Base-by-base conservation (phyloP, 371 early-diverging fungal genomes). In the Haplosporangium sp. region DNA sequence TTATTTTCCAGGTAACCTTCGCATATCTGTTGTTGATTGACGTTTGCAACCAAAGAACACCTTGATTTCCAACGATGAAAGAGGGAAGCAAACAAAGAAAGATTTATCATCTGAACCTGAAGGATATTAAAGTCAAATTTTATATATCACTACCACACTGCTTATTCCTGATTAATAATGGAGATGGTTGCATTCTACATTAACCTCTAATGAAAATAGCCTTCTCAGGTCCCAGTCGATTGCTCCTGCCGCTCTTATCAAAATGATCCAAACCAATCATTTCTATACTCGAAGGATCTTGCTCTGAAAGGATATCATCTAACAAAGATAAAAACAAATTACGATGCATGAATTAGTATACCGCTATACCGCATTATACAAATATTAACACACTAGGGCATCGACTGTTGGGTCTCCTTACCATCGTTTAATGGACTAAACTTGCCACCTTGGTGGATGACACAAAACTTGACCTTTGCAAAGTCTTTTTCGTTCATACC, bases 401-500 rank as follows among this genome's bases (percentile, higher is more conserved):
- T 27, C 27, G 27, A 27, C 27, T 27, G 27, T 27, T 61, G 61
- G 7, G 11, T 3, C 38, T 40, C 13, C 56, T 69, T 70, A 78
- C 74, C 78, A 62, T 81, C 82, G 9, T 67, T 72, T 55, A 81
- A 55, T 8, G 58, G 10, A 37, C 52, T 76, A 27, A 60, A 19
- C 38, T 64, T 69, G 38, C 83, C 75, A 4, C 60, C 61, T 44
- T 53, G 45, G 8, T 65, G 42, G 57, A 72, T 67, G 66, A 89
- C 77, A 44, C 84, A 85, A 59, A 93, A 78, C 72, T 91, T 94
- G 65, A 94, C 88, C 78, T 94, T 96, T 38, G 86, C 86, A 84
- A 94, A 93, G 44, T 97, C 98, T 85, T 95, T 96, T 69, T 96
- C 96, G 69, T 82, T 86, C 84, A 95, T 85, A 0, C 95, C 95